phyloP scores from a whole-genome alignment of 1,284 basidiomycete species.

The Ustilago esculenta region DNA sequence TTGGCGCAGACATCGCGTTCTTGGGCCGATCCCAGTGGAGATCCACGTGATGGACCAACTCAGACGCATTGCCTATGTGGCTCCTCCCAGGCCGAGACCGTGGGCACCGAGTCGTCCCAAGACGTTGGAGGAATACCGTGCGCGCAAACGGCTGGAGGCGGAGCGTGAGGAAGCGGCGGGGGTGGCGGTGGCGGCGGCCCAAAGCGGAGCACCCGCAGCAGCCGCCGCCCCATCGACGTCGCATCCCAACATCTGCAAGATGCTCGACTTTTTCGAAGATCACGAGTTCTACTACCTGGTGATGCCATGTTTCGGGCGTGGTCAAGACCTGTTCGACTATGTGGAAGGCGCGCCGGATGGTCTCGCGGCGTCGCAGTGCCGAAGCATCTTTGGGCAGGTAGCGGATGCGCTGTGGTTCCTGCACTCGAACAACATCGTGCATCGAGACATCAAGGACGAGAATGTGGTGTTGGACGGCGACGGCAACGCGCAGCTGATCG shows the following conservation, averaged over 20 bases:
- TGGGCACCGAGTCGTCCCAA: slow-evolving; percentile 44
- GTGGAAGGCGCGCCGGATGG: slow-evolving; percentile 90
- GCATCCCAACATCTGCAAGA: slow-evolving; percentile 89
- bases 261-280: slow-evolving; percentile 98
- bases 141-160: slow-evolving; percentile 20
- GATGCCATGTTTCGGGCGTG: slow-evolving; percentile 71
- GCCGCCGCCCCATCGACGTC: slow-evolving; percentile 13
- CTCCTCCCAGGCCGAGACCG: slow-evolving; percentile 43
- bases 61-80: slow-evolving; percentile 75
- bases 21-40: slow-evolving; percentile 97
- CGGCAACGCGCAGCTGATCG: slow-evolving; percentile 83
- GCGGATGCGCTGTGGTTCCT: slow-evolving; percentile 91
- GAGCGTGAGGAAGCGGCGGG: slow-evolving; percentile 17
- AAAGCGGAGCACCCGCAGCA: neutral
- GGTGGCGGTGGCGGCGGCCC: too few relatives aligned
- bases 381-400: slow-evolving; percentile 90
- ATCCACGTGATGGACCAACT: slow-evolving; percentile 92
- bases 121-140: slow-evolving; percentile 39
- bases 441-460: slow-evolving; percentile 98
- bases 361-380: slow-evolving; percentile 78
- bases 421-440: slow-evolving; percentile 90
- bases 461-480: slow-evolving; percentile 77
- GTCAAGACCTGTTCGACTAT: slow-evolving; percentile 88
- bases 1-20: slow-evolving; percentile 92
- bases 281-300: slow-evolving; percentile 92